Base-by-base conservation (phyloP, 148 eudicot genomes). In the Simmondsia chinensis region DNA sequence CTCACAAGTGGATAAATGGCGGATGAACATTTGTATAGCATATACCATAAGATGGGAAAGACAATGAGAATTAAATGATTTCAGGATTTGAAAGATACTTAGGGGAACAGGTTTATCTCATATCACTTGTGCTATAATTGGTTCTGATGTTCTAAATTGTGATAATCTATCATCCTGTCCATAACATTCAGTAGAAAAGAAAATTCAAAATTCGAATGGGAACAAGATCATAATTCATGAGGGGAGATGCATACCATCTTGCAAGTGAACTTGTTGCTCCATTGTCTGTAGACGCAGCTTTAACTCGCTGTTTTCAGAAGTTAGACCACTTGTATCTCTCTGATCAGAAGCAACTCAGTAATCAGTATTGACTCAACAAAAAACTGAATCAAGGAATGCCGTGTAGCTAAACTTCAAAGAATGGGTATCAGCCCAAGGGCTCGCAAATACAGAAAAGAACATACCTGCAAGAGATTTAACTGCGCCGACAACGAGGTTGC, bases 231-330 rank as follows among this genome's bases (percentile, higher is more conserved):
- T 20, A 9, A 49, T n/a, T 34, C 9, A 39, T 39, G 15, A 37
- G 27, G n/a, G 21, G 26, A 48, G 14, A 17, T 1, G 6, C 60
- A 58, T 73, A 91, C 97, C 97, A 72, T 91, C 94, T 71, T 91
- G 97, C 64, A 91, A 68, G 60, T 82, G 88, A 60, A 79, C 88
- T 67, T 91, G 97, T 68, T 91, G 97, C 70, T 91, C 97, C 79
- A 82, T 79, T 50, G 97, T 82, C 56, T 91, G 97, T 69, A 91
- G 43, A 33, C 88, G 93, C 59, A 91, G 54, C 59, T 85, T 91
- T 33, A 91, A 46, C 69, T 91, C 97, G 66, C 80, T 85, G 60
- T 91, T 91, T 70, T 82, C 95, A 63, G 94, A 72, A 40, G 72
- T 82, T 56, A 91, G 80, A 39, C 81, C 82, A 67, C 66, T 79